Evolutionary conservation across 306 rosid genomes (phyloP).

Genomic region (Trichosanthes cucumerina): DNA sequence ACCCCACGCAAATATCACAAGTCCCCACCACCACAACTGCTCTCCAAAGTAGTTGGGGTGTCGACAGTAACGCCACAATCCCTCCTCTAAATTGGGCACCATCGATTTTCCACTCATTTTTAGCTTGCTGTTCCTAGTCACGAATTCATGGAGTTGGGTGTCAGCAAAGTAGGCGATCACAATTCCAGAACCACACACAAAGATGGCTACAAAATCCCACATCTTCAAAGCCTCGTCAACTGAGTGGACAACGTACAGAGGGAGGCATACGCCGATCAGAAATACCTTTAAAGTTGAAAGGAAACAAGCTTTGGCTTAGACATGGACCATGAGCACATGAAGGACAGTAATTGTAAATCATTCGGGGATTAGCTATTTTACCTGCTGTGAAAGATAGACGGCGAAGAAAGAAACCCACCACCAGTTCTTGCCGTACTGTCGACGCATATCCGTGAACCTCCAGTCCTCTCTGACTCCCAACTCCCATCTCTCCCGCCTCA

Average conservation of each 20-base stretch:
- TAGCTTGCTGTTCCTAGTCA: constrained; percentile 46
- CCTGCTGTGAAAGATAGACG: constrained; percentile 83
- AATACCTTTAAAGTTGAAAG: constrained; percentile 35
- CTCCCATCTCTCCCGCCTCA: constrained; percentile 79
- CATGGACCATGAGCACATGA: not conserved
- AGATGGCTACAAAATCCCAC: constrained; percentile 51
- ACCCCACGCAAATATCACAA: constrained; percentile 58
- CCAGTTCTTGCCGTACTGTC: constrained; percentile 64
- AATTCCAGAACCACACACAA: constrained; percentile 45
- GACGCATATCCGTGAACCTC: constrained; percentile 78
- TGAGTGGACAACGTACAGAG: constrained; percentile 58
- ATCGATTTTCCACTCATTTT: constrained; percentile 42
- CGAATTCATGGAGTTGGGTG: constrained; percentile 61
- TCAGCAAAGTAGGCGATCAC: constrained; percentile 71
- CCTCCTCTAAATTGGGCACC: constrained; percentile 46
- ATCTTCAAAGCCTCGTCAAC: constrained; percentile 46
- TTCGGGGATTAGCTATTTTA: not conserved
- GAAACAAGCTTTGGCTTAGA: not conserved
- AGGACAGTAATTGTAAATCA: not conserved
- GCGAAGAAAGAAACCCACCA: constrained; percentile 90
- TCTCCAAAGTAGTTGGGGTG: constrained; percentile 93
- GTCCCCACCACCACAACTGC: constrained; percentile 97
- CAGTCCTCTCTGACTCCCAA: constrained; percentile 94
- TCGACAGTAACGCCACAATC: constrained; percentile 69
- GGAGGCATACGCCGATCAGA: constrained; percentile 58